Evolutionary conservation across 352 stramenopile species (phyloP), one percentile per base, ranked within the genome.

Genomic region (Pythium aphanidermatum): DNA sequence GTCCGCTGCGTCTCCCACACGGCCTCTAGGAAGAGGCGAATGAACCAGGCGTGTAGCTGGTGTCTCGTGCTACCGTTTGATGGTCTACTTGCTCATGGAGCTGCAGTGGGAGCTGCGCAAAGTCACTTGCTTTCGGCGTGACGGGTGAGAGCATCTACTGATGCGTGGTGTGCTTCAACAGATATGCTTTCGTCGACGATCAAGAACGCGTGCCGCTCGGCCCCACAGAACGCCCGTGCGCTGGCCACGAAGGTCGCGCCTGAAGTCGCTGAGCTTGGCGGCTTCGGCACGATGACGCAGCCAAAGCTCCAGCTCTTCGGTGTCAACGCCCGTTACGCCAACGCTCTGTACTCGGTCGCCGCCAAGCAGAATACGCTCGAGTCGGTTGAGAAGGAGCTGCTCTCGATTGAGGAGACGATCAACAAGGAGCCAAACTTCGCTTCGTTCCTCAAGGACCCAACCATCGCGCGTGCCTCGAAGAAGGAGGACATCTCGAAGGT

Each of bases 391-490:
- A 86, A 89, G 66, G 83, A 95, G 64, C 66, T 95, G 7, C 92
- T 98, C 63, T 68, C 47, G 20, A 74, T 93, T 47, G 65, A 87
- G 51, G 67, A 76, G 34, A 83, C 74, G 36, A 95, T 97, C 46
- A 54, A 69, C 35, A 89, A 83, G 50, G 94, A 95, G 61, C 58
- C 75, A 12, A 76, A 86, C 62, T 98, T 98, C 62, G 70, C 70
- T 11, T 77, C 65, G 46, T 98, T 98, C 68, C 74, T 99, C 27
- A 91, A 96, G 60, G 97, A 99, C 80, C 96, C 96, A 19, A 96
- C 96, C 55, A 96, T 99, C 53, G 71, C 83, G 37, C 92, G 94
- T 57, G 72, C 86, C 23, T 92, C 87, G 19, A 99, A 99, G 69
- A 85, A 98, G 50, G 73, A 95, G 49, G 75, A 92, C 39, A 92